Evolutionary conservation across 345 rosid genomes (phyloP).

Genomic region (Lepidium sativum): DNA sequence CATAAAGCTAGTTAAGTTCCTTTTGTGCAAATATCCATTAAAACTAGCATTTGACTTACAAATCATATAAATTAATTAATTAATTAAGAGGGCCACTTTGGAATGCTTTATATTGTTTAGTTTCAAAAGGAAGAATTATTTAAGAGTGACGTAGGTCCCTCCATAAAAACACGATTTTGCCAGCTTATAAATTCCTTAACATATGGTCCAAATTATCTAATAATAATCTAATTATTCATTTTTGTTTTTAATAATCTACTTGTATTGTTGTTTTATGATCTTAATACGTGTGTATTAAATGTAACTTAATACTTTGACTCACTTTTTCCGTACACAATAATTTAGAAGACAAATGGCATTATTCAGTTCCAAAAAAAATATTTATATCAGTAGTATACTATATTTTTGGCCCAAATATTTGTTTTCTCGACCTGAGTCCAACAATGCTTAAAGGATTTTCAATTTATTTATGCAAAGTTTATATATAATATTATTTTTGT

Average conservation of each 20-base stretch:
- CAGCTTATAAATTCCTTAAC: slow-evolving; percentile 23
- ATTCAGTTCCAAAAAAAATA: neutral
- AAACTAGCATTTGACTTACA: slow-evolving; percentile 19
- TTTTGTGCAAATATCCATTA: slow-evolving; percentile 6
- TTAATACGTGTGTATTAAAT: neutral
- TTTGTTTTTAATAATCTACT: neutral
- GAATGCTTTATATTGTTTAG: neutral
- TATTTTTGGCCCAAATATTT: neutral
- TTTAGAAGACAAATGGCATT: neutral
- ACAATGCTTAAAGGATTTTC: neutral
- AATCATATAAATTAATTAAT: neutral
- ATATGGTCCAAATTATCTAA: slow-evolving; percentile 21
- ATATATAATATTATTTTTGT: neutral
- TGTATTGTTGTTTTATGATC: neutral
- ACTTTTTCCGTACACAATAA: neutral
- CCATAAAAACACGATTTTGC: slow-evolving; percentile 18
- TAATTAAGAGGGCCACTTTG: neutral
- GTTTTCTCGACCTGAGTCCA: neutral
- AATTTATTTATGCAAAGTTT: neutral
- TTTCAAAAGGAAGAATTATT: slow-evolving; percentile 21
- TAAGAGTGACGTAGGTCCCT: slow-evolving; percentile 15
- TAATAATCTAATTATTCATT: neutral
- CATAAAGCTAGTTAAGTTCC: neutral
- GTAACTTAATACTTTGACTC: neutral
- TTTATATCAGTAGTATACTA: no score